Percentiles rank a stretch among this genome's conserved stretches.
Conservation (phyloP, 2,329 filamentous ascomycete species). For the Ophiocordyceps australis region DNA sequence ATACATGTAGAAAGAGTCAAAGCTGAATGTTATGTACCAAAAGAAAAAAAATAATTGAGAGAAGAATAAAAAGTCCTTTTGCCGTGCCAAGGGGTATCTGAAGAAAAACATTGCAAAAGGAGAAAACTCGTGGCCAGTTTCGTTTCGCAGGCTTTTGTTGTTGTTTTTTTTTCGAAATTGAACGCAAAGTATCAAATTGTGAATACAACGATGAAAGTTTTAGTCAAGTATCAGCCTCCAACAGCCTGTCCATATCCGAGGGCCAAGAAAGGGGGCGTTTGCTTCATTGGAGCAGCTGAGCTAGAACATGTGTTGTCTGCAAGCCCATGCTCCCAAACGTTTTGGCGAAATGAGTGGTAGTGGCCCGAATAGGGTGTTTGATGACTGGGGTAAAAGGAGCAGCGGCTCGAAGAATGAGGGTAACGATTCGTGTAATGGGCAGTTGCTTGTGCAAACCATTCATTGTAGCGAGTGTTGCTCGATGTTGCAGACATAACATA, state of each 20-base stretch:
- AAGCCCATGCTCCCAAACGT: slow-evolving; percentile 30
- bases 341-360: slow-evolving; percentile 26
- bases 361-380: slow-evolving; percentile 20
- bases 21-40: too few species aligned
- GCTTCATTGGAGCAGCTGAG: slow-evolving; percentile 27
- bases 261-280: slow-evolving; percentile 26
- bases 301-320: slow-evolving; percentile 30
- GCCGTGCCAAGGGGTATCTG: too few species aligned
- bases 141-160: too few species aligned
- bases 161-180: slow-evolving; percentile 2
- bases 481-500: slow-evolving; percentile 36
- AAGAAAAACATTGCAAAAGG: too few species aligned
- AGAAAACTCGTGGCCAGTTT: too few species aligned
- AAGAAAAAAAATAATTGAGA: too few species aligned
- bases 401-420: slow-evolving; percentile 21
- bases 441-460: slow-evolving; percentile 32
- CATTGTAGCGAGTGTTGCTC: slow-evolving; percentile 35
- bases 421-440: slow-evolving; percentile 25
- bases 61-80: too few species aligned
- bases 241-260: slow-evolving; percentile 35
- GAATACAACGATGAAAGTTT: too few species aligned
- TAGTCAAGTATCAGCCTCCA: too few species aligned
- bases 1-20: too few species aligned
- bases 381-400: slow-evolving; percentile 20
- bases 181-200: too few species aligned